Conservation (phyloP, 139 green algal species). For the Coccomyxa sp. region DNA sequence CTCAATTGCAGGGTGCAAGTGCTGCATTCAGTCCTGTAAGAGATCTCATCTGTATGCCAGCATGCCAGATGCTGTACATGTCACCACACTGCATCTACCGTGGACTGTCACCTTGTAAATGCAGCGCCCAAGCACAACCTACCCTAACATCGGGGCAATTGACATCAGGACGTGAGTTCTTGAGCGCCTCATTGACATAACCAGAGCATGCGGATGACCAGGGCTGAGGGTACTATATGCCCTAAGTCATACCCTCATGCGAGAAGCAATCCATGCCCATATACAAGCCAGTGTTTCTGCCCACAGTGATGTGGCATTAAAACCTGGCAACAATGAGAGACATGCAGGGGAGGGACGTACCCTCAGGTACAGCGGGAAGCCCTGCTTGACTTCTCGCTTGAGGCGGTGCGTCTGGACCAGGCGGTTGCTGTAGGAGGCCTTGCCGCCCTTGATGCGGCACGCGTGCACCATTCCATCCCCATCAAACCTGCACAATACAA, state of each 20-base stretch:
- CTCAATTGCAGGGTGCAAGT: background rate
- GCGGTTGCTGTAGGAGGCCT: slow-evolving; percentile 60
- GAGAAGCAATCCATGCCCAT: too few relatives aligned
- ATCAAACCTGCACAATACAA: slow-evolving; percentile 76
- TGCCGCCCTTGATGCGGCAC: slow-evolving; percentile 49
- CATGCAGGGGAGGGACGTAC: background rate
- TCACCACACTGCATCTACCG: background rate
- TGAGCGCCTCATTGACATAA: too few relatives aligned
- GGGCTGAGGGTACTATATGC: too few relatives aligned
- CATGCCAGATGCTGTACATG: background rate
- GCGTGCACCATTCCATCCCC: slow-evolving; percentile 81
- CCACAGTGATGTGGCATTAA: too few relatives aligned
- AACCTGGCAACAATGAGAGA: too few relatives aligned
- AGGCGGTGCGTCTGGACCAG: slow-evolving; percentile 56
- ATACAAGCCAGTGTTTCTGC: too few relatives aligned
- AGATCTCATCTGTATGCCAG: background rate
- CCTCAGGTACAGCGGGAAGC: slow-evolving; percentile 29
- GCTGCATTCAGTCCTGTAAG: background rate
- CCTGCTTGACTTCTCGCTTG: slow-evolving; percentile 29
- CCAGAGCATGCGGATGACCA: too few relatives aligned
- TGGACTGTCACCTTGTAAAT: too few relatives aligned
- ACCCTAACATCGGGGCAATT: background rate
- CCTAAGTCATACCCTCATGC: too few relatives aligned
- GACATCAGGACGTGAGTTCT: too few relatives aligned
- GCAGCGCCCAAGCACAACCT: background rate